A percentile compares a stretch with the other conserved stretches of the same genome.
Conservation (phyloP, 305 asterid species). For the Andrographis paniculata region DNA sequence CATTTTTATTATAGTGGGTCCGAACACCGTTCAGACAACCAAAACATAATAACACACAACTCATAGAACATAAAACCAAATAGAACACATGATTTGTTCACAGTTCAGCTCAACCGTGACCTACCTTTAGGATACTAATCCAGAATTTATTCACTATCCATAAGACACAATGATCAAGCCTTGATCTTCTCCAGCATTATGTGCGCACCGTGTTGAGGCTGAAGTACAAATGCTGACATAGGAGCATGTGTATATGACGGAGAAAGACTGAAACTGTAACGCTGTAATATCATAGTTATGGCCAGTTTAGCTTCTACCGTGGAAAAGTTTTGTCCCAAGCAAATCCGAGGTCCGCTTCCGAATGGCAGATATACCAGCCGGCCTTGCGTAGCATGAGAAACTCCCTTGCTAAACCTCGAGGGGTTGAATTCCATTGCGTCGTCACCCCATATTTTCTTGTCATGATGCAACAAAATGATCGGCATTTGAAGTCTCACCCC, state of each 20-base stretch:
- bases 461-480: conserved; percentile 22
- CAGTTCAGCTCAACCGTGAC: no score
- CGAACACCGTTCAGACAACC: no score
- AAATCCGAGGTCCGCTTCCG: conserved; percentile 40
- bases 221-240: neutral
- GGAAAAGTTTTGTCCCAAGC: conserved; percentile 42
- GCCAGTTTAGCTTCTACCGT: conserved; percentile 29
- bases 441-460: conserved; percentile 18
- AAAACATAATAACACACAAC: no score
- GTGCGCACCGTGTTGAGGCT: neutral
- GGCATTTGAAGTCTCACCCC: conserved; percentile 17
- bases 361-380: conserved; percentile 34
- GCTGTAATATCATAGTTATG: conserved; percentile 30
- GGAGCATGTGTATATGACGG: neutral
- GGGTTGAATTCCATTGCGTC: conserved; percentile 38
- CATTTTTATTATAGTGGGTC: no score
- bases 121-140: no score
- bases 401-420: conserved; percentile 38
- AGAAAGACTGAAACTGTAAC: conserved; percentile 30
- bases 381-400: conserved; percentile 26
- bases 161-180: no score
- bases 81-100: no score
- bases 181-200: no score
- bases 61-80: no score
- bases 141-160: no score